Evolutionary conservation across 1,284 basidiomycete genomes (phyloP).

Genomic region (Puccinia novopanici): DNA sequence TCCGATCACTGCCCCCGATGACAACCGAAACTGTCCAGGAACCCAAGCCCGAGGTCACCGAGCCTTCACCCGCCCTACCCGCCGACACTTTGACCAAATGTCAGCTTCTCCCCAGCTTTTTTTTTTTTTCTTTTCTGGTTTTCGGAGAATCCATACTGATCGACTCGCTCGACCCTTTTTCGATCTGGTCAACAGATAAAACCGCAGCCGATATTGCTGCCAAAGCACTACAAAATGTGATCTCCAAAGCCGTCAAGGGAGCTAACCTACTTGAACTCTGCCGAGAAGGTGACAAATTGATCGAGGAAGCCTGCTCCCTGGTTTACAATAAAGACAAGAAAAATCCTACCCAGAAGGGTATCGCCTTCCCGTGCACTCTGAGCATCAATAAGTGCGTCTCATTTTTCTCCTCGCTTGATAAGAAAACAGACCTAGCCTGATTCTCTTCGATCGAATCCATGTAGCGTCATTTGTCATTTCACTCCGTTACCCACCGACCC

Average conservation of each 20-base stretch:
- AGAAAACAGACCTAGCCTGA: not conserved
- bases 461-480: slow-evolving; percentile 68
- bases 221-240: slow-evolving; percentile 41
- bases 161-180: not conserved
- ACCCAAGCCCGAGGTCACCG: not conserved
- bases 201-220: slow-evolving; percentile 49
- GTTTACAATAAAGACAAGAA: slow-evolving; percentile 52
- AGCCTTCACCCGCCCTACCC: slow-evolving; percentile 37
- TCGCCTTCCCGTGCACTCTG: slow-evolving; percentile 49
- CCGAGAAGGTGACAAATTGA: slow-evolving; percentile 39
- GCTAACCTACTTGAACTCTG: slow-evolving; percentile 37
- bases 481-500: slow-evolving; percentile 65
- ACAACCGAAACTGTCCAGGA: slow-evolving; percentile 14
- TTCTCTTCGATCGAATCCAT: not conserved
- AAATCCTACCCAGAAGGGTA: slow-evolving; percentile 47
- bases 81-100: slow-evolving; percentile 48
- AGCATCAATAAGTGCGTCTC: slow-evolving; percentile 46
- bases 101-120: not conserved
- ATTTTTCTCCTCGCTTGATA: slow-evolving; percentile 8
- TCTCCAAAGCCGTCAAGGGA: slow-evolving; percentile 45
- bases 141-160: not conserved
- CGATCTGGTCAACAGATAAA: slow-evolving; percentile 30
- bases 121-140: no score
- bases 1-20: not conserved
- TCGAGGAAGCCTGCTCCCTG: slow-evolving; percentile 41